These are phyloP conservation scores for Erodium texanum DNA, from an alignment of 441 rosid genomes.

Conservation along the genomic window DNA sequence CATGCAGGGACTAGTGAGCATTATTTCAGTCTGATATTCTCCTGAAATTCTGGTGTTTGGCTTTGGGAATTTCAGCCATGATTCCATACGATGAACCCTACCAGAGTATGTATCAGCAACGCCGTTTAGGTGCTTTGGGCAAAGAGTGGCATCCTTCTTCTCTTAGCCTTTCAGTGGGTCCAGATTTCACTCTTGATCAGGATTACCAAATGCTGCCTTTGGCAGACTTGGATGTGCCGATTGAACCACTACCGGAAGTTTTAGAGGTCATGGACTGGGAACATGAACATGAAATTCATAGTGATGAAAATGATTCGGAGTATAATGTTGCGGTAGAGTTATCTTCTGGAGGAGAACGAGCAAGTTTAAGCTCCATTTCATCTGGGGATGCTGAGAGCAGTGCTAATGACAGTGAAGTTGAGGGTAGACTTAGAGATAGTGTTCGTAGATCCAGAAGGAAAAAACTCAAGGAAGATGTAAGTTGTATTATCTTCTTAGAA, in stretches of 20 bases:
- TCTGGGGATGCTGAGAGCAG: slow-evolving; percentile 60
- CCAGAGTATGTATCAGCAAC: slow-evolving; percentile 89
- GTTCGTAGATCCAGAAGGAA: slow-evolving; percentile 67
- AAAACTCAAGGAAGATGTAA: slow-evolving; percentile 63
- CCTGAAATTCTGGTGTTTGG: slow-evolving; percentile 17
- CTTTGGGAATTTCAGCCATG: slow-evolving; percentile 34
- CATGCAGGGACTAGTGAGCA: slow-evolving; percentile 19
- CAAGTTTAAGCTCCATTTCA: slow-evolving; percentile 47
- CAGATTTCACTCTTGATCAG: slow-evolving; percentile 77
- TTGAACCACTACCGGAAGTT: slow-evolving; percentile 80
- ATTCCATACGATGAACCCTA: slow-evolving; percentile 80
- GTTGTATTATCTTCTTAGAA: slow-evolving; percentile 16
- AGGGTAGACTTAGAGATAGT: slow-evolving; percentile 45
- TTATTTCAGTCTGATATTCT: slow-evolving; percentile 8
- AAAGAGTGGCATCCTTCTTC: slow-evolving; percentile 85
- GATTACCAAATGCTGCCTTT: slow-evolving; percentile 77
- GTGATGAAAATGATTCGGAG: slow-evolving; percentile 94
- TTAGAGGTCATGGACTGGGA: slow-evolving; percentile 88
- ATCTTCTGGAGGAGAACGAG: slow-evolving; percentile 65
- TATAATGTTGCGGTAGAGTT: slow-evolving; percentile 77
- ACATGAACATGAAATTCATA: slow-evolving; percentile 64
- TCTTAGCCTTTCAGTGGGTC: slow-evolving; percentile 70
- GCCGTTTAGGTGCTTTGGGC: slow-evolving; percentile 90
- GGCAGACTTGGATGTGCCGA: slow-evolving; percentile 67
- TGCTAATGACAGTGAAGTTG: slow-evolving; percentile 55